Base-by-base conservation (phyloP, 2,329 filamentous ascomycete species). In the Calonectria fujianensis region DNA sequence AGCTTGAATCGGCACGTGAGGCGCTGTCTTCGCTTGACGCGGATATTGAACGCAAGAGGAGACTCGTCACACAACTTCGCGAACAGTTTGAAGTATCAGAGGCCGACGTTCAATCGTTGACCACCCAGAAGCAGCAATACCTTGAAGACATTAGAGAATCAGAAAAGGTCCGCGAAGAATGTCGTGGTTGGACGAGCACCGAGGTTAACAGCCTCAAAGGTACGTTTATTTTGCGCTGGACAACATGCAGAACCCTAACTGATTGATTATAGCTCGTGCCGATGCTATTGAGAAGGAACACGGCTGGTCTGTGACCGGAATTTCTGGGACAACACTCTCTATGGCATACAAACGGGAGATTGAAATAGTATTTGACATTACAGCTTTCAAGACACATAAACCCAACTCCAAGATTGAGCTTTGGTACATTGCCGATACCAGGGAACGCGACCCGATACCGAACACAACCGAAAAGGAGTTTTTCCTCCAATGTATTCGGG, bases 101-200 rank as follows among this genome's bases (percentile, higher is more conserved):
- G 75, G 84, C 88, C 2, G 88, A 89, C 11, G 91, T 96, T 24
- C 90, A 92, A 74, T 87, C 90, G 2, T 89, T 93, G 59, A 88
- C 89, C 10, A 89, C 92, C 73, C 90, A 92, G 80, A 98, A 96
- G 83, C 85, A 92, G 69, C 90, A 92, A 79, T 95, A 91, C 78
- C 81, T 93, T 37, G 89, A 91, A 35, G 94, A 97, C 63, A 98
- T 98, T 73, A 90, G 92, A 73, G 93, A 95, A 80, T 95, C 96
- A 0, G 96, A 98, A 83, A 93, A 92, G 77, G 89, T 97, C 32
- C 91, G 94, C 75, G 96, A 98, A 83, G 94, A 98, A 81, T 98
- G 94, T 83, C 92, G 96, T 69, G 96, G 96, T 50, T 98, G 96
- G 93, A 96, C 93, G 72, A 91, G 93, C 68, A 93, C 90, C 35